These are phyloP conservation scores for Trichoderma arundinaceum DNA, from an alignment of 2,329 filamentous ascomycete genomes.

Conservation along the genomic window DNA sequence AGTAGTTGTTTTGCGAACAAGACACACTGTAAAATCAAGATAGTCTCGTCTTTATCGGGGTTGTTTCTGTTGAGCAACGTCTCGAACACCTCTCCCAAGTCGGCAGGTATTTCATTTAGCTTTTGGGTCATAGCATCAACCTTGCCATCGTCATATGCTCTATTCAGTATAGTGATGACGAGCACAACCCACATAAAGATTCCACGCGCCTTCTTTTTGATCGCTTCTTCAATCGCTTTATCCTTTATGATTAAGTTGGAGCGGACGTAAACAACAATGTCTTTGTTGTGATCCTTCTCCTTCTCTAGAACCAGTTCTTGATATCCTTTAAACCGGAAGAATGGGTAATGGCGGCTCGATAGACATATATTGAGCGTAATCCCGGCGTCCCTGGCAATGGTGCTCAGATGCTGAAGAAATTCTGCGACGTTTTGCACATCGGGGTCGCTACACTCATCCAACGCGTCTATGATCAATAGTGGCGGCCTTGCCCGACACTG, in stretches of 20 bases:
- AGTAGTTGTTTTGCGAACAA: not conserved
- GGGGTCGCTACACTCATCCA: not conserved
- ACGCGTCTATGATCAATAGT: not conserved
- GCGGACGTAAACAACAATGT: not conserved
- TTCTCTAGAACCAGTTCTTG: not conserved
- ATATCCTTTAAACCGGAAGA: not conserved
- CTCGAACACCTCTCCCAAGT: not conserved
- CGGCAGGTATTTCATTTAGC: not conserved
- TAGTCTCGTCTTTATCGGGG: not conserved
- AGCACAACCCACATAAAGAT: not conserved
- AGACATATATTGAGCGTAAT: not conserved
- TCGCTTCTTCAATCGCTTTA: not conserved
- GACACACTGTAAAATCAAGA: not conserved
- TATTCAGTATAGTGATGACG: not conserved
- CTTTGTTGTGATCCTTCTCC: not conserved
- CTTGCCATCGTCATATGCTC: not conserved
- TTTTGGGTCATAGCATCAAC: not conserved
- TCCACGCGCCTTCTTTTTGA: not conserved
- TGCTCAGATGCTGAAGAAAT: not conserved
- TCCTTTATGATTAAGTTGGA: not conserved
- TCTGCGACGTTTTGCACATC: not conserved
- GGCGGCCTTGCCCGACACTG: not conserved
- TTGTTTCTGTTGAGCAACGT: not conserved
- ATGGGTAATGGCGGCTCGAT: not conserved
- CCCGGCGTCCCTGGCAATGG: rapidly evolving